A percentile compares a stretch with the other conserved stretches of the same genome.
Conservation (phyloP, 2,329 filamentous ascomycete genomes). For the Leptographium flavum region DNA sequence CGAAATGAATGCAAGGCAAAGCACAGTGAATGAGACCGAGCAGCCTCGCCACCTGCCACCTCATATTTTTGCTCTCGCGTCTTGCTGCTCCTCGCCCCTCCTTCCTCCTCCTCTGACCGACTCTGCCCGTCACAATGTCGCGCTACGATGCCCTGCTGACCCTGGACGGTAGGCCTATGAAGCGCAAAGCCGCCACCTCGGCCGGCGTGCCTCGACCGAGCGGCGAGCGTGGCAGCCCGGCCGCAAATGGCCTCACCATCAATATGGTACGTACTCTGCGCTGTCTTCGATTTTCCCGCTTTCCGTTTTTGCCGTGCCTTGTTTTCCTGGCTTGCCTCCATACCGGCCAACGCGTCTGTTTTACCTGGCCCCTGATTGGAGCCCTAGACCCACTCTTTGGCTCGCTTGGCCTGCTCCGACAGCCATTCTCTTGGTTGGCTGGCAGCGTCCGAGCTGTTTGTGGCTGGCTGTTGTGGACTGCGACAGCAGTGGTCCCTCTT, state of each 20-base stretch:
- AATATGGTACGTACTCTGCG: slow-evolving; percentile 35
- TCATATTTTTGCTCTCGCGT: no score
- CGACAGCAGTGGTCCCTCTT: no score
- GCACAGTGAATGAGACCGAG: no score
- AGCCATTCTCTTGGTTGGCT: neutral
- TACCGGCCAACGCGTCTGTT: neutral
- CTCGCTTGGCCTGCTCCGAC: neutral
- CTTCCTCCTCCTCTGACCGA: no score
- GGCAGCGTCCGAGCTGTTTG: no score
- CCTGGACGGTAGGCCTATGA: slow-evolving; percentile 44
- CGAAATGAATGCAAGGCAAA: no score
- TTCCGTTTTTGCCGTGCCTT: neutral
- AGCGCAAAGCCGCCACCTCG: slow-evolving; percentile 56
- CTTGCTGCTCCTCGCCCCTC: no score
- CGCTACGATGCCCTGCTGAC: no score
- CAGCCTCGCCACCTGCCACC: no score
- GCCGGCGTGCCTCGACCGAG: slow-evolving; percentile 53
- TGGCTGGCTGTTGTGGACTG: no score
- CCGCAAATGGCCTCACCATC: slow-evolving; percentile 37
- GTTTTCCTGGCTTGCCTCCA: neutral
- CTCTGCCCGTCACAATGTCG: no score
- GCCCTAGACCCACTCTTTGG: neutral
- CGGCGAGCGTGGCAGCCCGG: slow-evolving; percentile 49
- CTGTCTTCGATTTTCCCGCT: neutral
- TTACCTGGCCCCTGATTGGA: neutral